Evolutionary conservation across 345 rosid species (phyloP).

Genomic region (Brassica cretica): DNA sequence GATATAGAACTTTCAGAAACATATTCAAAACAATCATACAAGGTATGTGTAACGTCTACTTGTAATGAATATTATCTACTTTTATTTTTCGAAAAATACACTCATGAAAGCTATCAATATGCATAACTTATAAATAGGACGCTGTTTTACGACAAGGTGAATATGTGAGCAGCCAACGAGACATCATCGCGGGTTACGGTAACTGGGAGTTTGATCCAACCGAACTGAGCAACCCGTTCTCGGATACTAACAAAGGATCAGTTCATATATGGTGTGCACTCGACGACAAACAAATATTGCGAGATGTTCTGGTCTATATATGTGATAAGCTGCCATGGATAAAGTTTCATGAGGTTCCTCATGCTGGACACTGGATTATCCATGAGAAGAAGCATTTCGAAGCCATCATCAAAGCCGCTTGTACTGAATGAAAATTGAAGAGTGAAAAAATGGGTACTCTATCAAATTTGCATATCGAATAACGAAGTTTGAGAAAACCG

Average conservation of each 20-base stretch:
- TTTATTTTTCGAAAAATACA: neutral
- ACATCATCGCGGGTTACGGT: constrained; percentile 51
- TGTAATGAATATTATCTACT: neutral
- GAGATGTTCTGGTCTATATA: constrained; percentile 45
- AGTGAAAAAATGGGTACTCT: too few species aligned
- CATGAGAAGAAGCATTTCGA: constrained; percentile 34
- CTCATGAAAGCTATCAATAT: neutral
- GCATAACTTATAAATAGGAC: constrained; percentile 37
- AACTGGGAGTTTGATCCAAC: constrained; percentile 81
- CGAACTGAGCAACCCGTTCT: constrained; percentile 62
- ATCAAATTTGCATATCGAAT: too few species aligned
- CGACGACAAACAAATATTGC: constrained; percentile 61
- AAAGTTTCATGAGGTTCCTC: constrained; percentile 62
- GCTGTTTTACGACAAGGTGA: constrained; percentile 65
- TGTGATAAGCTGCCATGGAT: constrained; percentile 72
- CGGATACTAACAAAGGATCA: constrained; percentile 45
- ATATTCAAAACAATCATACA: constrained; percentile 40
- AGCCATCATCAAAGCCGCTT: constrained; percentile 34
- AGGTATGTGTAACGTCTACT: constrained; percentile 43
- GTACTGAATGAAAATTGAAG: neutral
- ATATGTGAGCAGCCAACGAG: constrained; percentile 55
- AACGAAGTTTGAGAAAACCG: too few species aligned
- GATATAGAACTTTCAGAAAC: constrained; percentile 46
- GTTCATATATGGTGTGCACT: constrained; percentile 76
- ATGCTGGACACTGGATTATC: constrained; percentile 56